phyloP scores from a whole-genome alignment of 78 protist species.

The Bodo saltans region DNA sequence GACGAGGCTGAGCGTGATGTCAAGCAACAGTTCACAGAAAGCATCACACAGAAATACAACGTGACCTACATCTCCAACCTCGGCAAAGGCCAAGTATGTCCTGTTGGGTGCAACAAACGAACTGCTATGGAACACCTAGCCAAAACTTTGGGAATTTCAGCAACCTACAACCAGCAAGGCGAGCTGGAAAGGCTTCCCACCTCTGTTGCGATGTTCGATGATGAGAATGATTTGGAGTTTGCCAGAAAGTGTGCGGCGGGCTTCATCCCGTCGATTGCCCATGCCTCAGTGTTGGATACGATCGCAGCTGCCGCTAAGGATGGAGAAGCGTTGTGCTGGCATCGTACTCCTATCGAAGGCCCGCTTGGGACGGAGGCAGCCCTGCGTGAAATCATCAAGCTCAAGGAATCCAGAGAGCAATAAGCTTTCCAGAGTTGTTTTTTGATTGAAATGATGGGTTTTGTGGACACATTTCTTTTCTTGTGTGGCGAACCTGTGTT shows the following conservation, averaged over 20 bases:
- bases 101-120: not conserved
- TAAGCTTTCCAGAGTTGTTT: too few species aligned
- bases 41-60: not conserved
- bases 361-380: too few species aligned
- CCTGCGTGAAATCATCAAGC: too few species aligned
- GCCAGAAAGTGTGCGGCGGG: not conserved
- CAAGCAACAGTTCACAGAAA: not conserved
- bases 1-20: not conserved
- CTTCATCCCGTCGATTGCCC: not conserved
- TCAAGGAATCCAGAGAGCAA: too few species aligned
- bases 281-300: not conserved
- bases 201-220: not conserved
- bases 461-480: too few species aligned
- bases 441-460: too few species aligned
- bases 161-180: too few species aligned
- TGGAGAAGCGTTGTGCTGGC: too few species aligned
- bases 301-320: not conserved
- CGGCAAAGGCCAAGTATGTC: not conserved
- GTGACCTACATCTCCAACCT: not conserved
- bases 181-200: too few species aligned
- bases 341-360: too few species aligned
- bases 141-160: not conserved
- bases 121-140: not conserved
- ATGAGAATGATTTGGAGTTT: not conserved
- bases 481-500: too few species aligned